Percentiles rank a stretch among this genome's conserved stretches.
phyloP scores from a whole-genome alignment of 768 basidiomycete genomes.

The Tricholoma sp. region DNA sequence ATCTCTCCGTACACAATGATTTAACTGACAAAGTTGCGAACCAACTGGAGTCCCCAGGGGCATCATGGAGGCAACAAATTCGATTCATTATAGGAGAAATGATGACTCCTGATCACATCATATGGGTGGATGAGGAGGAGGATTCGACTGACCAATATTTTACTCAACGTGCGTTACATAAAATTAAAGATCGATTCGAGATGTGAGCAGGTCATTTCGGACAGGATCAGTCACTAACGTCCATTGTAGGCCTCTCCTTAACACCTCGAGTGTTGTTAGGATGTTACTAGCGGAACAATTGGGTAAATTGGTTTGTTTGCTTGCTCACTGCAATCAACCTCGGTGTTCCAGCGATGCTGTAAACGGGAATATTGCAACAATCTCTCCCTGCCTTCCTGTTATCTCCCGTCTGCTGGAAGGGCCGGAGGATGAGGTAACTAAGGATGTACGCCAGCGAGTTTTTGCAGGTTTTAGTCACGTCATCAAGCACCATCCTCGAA shows the following conservation, averaged over 20 bases:
- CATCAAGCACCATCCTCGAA: conserved; percentile 37
- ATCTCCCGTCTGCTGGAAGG: conserved; percentile 42
- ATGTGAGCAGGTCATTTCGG: conserved; percentile 23
- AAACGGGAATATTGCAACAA: conserved; percentile 21
- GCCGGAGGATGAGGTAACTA: conserved; percentile 38
- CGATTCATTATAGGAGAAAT: conserved; percentile 31
- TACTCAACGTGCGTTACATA: conserved; percentile 38
- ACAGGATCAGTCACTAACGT: not conserved
- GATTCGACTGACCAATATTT: conserved; percentile 36
- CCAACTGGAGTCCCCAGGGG: not conserved
- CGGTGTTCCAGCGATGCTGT: conserved; percentile 22
- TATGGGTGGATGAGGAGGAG: conserved; percentile 56
- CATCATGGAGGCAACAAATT: conserved; percentile 31
- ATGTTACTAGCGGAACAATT: conserved; percentile 29
- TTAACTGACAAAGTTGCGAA: not conserved
- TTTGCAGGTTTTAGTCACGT: conserved; percentile 36
- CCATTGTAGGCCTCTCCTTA: conserved; percentile 30
- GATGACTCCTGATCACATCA: conserved; percentile 37
- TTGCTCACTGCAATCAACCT: conserved; percentile 29
- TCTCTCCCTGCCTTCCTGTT: conserved; percentile 31
- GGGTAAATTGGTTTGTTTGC: conserved; percentile 29
- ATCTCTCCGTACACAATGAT: not conserved
- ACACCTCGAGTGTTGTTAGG: conserved; percentile 26
- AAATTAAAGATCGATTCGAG: conserved; percentile 38
- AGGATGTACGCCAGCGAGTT: conserved; percentile 38